Base-by-base conservation (phyloP, 345 rosid genomes). In the Geranium rotundifolium region DNA sequence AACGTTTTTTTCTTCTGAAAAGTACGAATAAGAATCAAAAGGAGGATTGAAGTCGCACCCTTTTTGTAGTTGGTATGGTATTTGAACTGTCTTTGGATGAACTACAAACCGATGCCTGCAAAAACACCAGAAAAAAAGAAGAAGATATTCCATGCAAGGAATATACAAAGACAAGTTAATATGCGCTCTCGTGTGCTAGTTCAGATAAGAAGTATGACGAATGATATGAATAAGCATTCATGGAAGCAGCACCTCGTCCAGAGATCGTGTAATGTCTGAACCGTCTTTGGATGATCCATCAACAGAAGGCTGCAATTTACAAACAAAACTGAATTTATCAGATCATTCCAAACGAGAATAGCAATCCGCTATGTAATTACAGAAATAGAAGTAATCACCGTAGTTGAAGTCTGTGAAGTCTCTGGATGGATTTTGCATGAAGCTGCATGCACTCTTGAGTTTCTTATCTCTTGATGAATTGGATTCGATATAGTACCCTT, bases 401-500 rank as follows among this genome's bases (percentile, higher is more conserved):
- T 79, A 67, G 71, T 69, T 66, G 84, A 74, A 73, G 76, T 78
- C 41, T 56, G 57, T 54, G 76, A 76, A 70, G 72, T 23, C 4
- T 31, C 37, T 1, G 61, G 29, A 46, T 16, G 13, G n/a, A n/a
- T n/a, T n/a, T n/a, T n/a, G n/a, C n/a, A n/a, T n/a, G n/a, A n/a
- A n/a, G n/a, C n/a, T n/a, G n/a, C n/a, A n/a, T n/a, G n/a, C 29
- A 60, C 65, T 57, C 49, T 56, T 29, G 60, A 56, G 31, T 61
- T 62, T 31, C 19, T 41, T 30, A 60, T 57, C 34, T 29, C 29
- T 19, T 19, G 61, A 70, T 49, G 62, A 62, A 19, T 46, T 14
- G 55, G 60, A 50, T 58, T 39, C 34, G 59, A 0, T 17, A 19
- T 39, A 79, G 77, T 80, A 50, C 57, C 70, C 58, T 69, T 66